These are phyloP conservation scores for Mortierella sp. DNA, from an alignment of 371 early-diverging fungal species.

Conservation along the genomic window DNA sequence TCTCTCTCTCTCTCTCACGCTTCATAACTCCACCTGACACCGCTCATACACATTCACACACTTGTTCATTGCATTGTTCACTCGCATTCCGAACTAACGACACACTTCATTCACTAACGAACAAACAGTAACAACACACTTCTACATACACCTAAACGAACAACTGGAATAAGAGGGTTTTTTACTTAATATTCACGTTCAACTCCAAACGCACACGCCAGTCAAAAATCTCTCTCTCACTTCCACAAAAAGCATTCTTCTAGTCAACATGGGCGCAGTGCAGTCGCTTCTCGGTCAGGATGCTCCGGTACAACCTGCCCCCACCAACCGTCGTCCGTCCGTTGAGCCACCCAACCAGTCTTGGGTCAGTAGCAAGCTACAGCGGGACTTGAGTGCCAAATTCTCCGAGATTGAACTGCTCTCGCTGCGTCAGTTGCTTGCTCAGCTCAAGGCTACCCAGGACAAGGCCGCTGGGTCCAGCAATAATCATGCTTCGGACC, in stretches of 20 bases:
- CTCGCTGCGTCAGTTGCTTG: conserved; percentile 36
- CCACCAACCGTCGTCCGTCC: neutral
- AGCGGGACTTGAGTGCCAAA: conserved; percentile 26
- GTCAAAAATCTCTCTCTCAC: neutral
- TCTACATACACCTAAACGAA: neutral
- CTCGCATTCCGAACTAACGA: too few relatives aligned
- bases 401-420: conserved; percentile 39
- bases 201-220: neutral
- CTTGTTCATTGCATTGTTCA: too few relatives aligned
- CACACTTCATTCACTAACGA: too few relatives aligned
- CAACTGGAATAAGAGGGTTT: neutral
- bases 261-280: conserved; percentile 30
- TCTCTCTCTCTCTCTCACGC: neutral
- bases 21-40: neutral
- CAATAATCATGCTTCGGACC: neutral
- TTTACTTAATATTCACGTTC: too few relatives aligned
- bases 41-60: neutral
- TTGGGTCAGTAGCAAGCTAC: conserved; percentile 33
- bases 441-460: conserved; percentile 31
- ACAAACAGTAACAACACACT: too few relatives aligned
- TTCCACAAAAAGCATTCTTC: neutral
- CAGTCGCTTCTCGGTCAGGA: conserved; percentile 29
- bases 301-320: neutral
- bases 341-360: conserved; percentile 10
- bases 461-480: conserved; percentile 8